Evolutionary conservation across 1,284 basidiomycete species (phyloP).

Genomic region (Testicularia cyperi): DNA sequence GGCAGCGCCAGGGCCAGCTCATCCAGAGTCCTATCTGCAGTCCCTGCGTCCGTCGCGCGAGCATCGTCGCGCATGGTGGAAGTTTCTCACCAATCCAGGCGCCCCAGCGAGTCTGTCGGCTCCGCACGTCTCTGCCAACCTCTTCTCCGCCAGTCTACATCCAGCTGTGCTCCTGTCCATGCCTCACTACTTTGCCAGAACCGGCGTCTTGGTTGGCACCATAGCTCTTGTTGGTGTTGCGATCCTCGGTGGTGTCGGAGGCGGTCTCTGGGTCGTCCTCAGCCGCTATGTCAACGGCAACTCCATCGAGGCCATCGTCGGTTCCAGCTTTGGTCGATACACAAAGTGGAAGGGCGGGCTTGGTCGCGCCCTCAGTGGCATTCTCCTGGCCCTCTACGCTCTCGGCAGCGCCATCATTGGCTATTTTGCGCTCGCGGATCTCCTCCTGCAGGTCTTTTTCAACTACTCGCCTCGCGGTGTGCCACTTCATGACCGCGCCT

Average conservation of each 20-base stretch:
- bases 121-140: constrained; percentile 52
- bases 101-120: constrained; percentile 50
- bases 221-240: constrained; percentile 40
- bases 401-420: constrained; percentile 54
- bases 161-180: constrained; percentile 55
- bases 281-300: constrained; percentile 54
- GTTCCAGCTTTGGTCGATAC: constrained; percentile 50
- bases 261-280: constrained; percentile 55
- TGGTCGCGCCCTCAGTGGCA: constrained; percentile 38
- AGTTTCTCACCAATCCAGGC: constrained; percentile 39
- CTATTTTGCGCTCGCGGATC: constrained; percentile 55
- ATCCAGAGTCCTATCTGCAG: constrained; percentile 20
- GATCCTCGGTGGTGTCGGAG: constrained; percentile 52
- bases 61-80: constrained; percentile 33
- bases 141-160: constrained; percentile 53
- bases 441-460: constrained; percentile 54
- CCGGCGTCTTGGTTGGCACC: constrained; percentile 40
- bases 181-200: constrained; percentile 54
- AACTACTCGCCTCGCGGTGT: constrained; percentile 49
- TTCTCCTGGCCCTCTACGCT: constrained; percentile 49
- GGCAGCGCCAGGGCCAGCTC: too few species aligned
- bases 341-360: constrained; percentile 53
- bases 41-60: constrained; percentile 19
- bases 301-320: constrained; percentile 53
- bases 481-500: constrained; percentile 50